These are phyloP conservation scores for Escallonia herrerae DNA, from an alignment of 129 eudicot genomes.

Conservation along the genomic window DNA sequence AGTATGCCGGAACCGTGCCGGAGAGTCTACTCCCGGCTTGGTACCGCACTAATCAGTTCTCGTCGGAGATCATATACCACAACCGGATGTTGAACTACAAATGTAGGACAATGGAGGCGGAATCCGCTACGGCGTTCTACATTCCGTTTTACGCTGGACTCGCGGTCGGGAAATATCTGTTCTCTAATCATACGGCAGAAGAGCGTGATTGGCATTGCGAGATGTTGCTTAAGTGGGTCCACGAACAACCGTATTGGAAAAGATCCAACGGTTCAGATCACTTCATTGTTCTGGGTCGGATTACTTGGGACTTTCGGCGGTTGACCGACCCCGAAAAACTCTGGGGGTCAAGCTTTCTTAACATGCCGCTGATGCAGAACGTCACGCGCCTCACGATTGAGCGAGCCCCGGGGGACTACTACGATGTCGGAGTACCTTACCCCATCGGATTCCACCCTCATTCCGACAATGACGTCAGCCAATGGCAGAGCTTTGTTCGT, in stretches of 20 bases:
- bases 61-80: slow-evolving; percentile 49
- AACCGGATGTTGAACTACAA: slow-evolving; percentile 37
- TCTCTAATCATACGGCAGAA: slow-evolving; percentile 28
- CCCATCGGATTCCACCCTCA: slow-evolving; percentile 97
- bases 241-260: slow-evolving; percentile 42
- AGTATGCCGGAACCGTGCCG: slow-evolving; percentile 48
- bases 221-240: slow-evolving; percentile 58
- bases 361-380: slow-evolving; percentile 63
- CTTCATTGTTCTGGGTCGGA: slow-evolving; percentile 48
- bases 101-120: slow-evolving; percentile 54
- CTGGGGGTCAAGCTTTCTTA: slow-evolving; percentile 85
- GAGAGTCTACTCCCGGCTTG: slow-evolving; percentile 34
- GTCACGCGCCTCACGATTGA: slow-evolving; percentile 69
- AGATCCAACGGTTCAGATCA: slow-evolving; percentile 73
- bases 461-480: slow-evolving; percentile 24
- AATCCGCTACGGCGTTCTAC: slow-evolving; percentile 64
- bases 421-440: slow-evolving; percentile 82
- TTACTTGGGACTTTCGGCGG: slow-evolving; percentile 88
- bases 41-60: slow-evolving; percentile 67
- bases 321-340: slow-evolving; percentile 50
- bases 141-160: slow-evolving; percentile 80
- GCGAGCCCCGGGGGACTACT: slow-evolving; percentile 48
- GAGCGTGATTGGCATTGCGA: slow-evolving; percentile 46
- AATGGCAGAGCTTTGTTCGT: slow-evolving; percentile 65
- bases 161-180: slow-evolving; percentile 65